Evolutionary conservation across 441 rosid species (phyloP).

Genomic region (Sinapis alba): DNA sequence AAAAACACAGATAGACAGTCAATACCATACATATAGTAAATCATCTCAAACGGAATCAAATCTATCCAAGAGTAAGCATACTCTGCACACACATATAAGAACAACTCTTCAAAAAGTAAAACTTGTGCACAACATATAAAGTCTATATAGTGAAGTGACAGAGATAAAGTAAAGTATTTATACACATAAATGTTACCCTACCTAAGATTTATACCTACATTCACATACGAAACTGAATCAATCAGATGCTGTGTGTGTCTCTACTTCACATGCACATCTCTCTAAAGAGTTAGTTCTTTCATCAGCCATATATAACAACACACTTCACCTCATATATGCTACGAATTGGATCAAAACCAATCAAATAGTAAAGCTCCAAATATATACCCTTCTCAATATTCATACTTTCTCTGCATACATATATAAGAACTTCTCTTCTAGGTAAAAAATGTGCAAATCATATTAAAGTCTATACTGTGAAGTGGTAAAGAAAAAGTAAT

Average conservation of each 20-base stretch:
- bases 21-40: not conserved
- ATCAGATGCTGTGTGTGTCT: not conserved
- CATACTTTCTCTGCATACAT: too few species aligned
- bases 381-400: too few species aligned
- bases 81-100: not conserved
- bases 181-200: not conserved
- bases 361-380: too few species aligned
- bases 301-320: not conserved
- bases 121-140: not conserved
- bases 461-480: too few species aligned
- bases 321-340: too few species aligned
- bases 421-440: too few species aligned
- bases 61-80: not conserved
- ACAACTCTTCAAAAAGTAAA: not conserved
- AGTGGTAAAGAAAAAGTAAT: not conserved
- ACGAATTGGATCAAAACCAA: too few species aligned
- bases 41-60: not conserved
- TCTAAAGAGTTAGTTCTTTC: constrained; percentile 1
- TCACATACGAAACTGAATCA: not conserved
- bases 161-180: not conserved
- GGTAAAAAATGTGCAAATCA: too few species aligned
- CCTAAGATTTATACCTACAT: not conserved
- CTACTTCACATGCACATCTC: not conserved
- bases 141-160: not conserved
- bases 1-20: not conserved